phyloP scores from a whole-genome alignment of 2,329 filamentous ascomycete genomes.

The Neonectria hederae region DNA sequence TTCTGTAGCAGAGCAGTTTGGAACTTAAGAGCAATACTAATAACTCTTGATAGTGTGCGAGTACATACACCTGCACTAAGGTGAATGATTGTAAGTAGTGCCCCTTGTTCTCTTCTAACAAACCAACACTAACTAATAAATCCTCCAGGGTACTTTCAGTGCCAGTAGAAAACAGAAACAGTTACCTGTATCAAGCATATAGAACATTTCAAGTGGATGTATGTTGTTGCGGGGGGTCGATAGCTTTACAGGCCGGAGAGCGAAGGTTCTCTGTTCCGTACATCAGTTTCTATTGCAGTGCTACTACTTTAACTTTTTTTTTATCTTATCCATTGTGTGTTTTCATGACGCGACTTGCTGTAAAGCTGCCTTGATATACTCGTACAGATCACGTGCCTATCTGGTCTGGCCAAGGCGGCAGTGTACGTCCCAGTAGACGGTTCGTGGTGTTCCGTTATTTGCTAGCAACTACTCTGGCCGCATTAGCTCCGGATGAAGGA shows the following conservation, averaged over 20 bases:
- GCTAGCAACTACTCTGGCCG: no score
- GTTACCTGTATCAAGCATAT: neutral
- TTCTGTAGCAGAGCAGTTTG: rapidly evolving
- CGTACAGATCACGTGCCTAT: no score
- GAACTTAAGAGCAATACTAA: neutral
- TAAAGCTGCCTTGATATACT: no score
- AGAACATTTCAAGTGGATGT: neutral
- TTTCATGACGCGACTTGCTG: no score
- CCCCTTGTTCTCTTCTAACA: neutral
- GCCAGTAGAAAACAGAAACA: neutral
- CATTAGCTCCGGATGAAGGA: no score
- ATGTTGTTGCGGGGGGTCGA: no score
- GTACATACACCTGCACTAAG: constrained; percentile 22
- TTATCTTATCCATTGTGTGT: no score
- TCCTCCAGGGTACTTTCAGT: constrained; percentile 18
- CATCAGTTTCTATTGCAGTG: neutral
- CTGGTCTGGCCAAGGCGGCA: no score
- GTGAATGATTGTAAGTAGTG: constrained; percentile 28
- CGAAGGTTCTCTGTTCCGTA: neutral
- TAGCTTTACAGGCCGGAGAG: neutral
- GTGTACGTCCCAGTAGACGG: no score
- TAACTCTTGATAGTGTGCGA: constrained; percentile 18
- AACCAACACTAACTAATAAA: neutral
- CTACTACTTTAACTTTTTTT: no score
- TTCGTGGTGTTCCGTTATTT: no score